Evolutionary conservation across 176 grass and related monocot species (phyloP), one percentile per base, ranked within the genome.

Genomic region (Oryza rufipogon): DNA sequence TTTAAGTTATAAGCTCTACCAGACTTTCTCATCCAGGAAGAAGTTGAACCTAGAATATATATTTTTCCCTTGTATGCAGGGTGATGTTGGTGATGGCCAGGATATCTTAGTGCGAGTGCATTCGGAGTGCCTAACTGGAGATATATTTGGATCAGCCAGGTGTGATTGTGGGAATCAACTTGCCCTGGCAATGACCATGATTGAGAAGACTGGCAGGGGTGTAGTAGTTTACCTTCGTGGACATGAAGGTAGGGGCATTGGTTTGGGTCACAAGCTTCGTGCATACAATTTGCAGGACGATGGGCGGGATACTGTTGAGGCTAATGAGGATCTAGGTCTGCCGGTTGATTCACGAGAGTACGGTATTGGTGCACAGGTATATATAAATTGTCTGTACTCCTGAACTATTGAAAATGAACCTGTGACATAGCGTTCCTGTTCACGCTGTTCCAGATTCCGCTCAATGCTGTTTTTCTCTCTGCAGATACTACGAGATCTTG

Each of bases 21-120:
- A 44, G 16, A 45, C 22, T 49, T 65, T 17, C 23, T 44, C 72
- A 67, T 56, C 33, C 3, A 89, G 70, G 11, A 39, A 17, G 58
- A 30, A 77, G 9, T 67, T 79, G 30, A 80, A 44, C 49, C 7
- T 64, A 52, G 19, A 77, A 72, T 38, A 72, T 38, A 6, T 38
- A 73, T 1, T 42, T 83, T 81, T 64, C 60, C 58, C 41, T 41
- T 44, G 61, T 86, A 70, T 73, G 84, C 73, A 98, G 96, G 96
- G 96, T 79, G 93, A 95, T 92, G 94, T 98, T 80, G 96, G 96
- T 52, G 91, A 98, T 81, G 96, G 93, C 36, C 87, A 93, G 36
- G 96, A 98, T 92, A 90, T 94, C 73, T 69, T 98, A 83, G 91
- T 98, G 52, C 83, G 96, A 60, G 96, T 98, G 71, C 93, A 98